phyloP scores from a whole-genome alignment of 768 basidiomycete genomes.

The Suillus bovinus region DNA sequence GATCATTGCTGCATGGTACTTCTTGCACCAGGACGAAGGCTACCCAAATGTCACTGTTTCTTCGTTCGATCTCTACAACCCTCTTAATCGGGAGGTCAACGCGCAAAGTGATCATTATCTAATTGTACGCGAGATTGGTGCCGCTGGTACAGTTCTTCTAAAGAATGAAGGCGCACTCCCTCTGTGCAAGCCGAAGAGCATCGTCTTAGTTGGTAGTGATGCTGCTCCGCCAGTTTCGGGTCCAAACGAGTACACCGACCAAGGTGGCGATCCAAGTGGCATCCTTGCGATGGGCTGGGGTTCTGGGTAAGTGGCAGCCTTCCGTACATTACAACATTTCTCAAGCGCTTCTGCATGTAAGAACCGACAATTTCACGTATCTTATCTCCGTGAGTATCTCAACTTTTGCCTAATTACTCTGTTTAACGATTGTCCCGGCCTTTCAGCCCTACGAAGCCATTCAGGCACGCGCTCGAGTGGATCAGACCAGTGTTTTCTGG shows the following conservation, averaged over 20 bases:
- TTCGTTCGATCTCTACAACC: conserved; percentile 29
- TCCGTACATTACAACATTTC: conserved; percentile 34
- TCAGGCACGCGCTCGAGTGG: conserved; percentile 65
- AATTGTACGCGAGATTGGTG: conserved; percentile 61
- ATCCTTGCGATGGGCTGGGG: conserved; percentile 94
- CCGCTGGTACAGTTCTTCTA: conserved; percentile 64
- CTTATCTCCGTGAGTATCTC: conserved; percentile 60
- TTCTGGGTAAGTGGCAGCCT: conserved; percentile 49
- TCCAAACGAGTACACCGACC: conserved; percentile 70
- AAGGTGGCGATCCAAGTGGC: conserved; percentile 58
- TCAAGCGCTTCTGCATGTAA: conserved; percentile 20
- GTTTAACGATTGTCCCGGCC: background rate
- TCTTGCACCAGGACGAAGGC: conserved; percentile 32
- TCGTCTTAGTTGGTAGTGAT: conserved; percentile 65
- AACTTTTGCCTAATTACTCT: background rate
- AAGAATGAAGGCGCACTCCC: conserved; percentile 68
- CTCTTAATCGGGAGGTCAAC: conserved; percentile 45
- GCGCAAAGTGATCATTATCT: conserved; percentile 56
- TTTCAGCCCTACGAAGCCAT: conserved; percentile 77
- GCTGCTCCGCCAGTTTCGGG: conserved; percentile 64
- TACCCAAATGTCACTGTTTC: conserved; percentile 29
- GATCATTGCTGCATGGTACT: conserved; percentile 65
- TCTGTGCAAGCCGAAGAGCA: conserved; percentile 54
- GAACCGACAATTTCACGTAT: conserved; percentile 76
- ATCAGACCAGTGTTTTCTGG: conserved; percentile 68